Conservation (phyloP, 2,329 filamentous ascomycete genomes). For the Colletotrichum sp. region DNA sequence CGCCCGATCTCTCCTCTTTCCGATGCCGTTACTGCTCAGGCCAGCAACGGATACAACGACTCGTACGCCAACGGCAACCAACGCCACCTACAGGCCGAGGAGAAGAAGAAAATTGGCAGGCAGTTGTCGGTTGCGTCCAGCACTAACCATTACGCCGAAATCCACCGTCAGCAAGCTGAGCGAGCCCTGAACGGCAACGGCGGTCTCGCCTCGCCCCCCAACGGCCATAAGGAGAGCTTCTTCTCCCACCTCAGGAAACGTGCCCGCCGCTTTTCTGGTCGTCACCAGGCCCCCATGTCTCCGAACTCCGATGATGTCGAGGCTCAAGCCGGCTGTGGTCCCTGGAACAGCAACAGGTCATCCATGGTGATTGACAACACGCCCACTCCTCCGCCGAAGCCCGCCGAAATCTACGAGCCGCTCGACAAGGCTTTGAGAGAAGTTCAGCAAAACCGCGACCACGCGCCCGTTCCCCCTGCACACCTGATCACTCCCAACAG, state of each 20-base stretch:
- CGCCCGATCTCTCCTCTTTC: conserved; percentile 96
- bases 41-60: conserved; percentile 65
- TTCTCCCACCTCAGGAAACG: conserved; percentile 97
- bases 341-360: conserved; percentile 85
- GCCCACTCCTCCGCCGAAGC: conserved; percentile 55
- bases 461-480: conserved; percentile 55
- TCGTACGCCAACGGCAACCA: conserved; percentile 38
- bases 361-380: conserved; percentile 77
- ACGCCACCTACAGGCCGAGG: conserved; percentile 41
- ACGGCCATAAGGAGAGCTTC: conserved; percentile 90
- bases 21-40: conserved; percentile 89
- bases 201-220: conserved; percentile 76
- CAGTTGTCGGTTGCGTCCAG: conserved; percentile 92
- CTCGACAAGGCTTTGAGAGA: conserved; percentile 64
- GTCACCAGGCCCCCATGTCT: conserved; percentile 82
- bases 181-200: conserved; percentile 84
- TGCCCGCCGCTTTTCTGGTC: conserved; percentile 88
- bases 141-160: conserved; percentile 90
- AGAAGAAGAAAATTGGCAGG: conserved; percentile 91
- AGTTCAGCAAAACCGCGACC: conserved; percentile 55
- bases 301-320: conserved; percentile 87
- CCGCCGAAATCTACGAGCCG: conserved; percentile 61
- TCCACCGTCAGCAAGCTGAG: conserved; percentile 90
- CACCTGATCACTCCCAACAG: conserved; percentile 56
- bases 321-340: conserved; percentile 88